Base-by-base conservation (phyloP, 306 rosid genomes). In the Trifolium subterraneum region DNA sequence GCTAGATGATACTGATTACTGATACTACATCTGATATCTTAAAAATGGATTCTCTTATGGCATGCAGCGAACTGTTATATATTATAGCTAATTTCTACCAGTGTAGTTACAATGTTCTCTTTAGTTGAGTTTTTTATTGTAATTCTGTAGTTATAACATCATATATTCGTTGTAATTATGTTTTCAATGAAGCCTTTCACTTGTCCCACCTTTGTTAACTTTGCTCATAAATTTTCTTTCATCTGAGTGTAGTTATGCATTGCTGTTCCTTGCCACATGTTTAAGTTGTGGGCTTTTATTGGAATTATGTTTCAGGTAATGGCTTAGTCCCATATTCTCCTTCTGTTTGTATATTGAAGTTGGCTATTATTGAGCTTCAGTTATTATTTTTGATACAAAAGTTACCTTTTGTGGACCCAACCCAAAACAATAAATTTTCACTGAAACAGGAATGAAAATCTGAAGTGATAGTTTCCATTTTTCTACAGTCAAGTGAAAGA, bases 211-310 rank as follows among this genome's bases (percentile, higher is more conserved):
- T 50, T 62, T 29, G 27, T 16, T 73, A 71, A 51, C 48, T 68
- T 36, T 31, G 36, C 67, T 76, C 74, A 69, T 64, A 65, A 55
- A 74, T 66, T 55, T 50, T 66, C 4, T 59, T 81, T 71, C 27
- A 69, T 69, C 36, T 35, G 23, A 73, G 27, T 84, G 79, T 89
- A 94, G 98, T 70, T 94, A 13, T 94, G 97, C 86, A 90, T 94
- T 68, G 98, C 96, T 44, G 93, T 94, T 87, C 98, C 98, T 61
- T 94, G 96, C 77, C 97, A 85, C 87, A 83, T 90, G 68, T 91
- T 94, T 92, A 90, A 91, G 93, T 62, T 88, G 61, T 90, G 98
- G 98, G 98, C 98, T 3, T 94, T 94, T 75, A 73, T 86, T 19
- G 97, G 97, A 73, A 91, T 94, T 66, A 91, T 94, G 96, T 65